Base-by-base conservation (phyloP, 2,329 filamentous ascomycete genomes). In the Aspergillus hiratsukae region DNA sequence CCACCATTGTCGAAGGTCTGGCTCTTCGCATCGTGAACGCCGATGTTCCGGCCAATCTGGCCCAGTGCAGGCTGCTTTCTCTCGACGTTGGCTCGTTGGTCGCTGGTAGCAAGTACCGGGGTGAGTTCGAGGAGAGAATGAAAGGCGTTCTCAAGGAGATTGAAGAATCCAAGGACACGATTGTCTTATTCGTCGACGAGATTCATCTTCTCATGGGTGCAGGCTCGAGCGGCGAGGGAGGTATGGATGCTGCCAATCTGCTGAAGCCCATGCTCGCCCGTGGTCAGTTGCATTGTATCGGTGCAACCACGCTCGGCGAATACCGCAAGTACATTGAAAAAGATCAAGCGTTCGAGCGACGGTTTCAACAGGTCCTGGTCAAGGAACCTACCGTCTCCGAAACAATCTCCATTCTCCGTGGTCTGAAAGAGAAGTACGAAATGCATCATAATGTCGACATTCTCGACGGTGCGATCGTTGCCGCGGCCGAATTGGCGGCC, bases 261-360 rank as follows among this genome's bases (percentile, higher is more conserved):
- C 83, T 99, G 61, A 99, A 99, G 80, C 94, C 94, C 56, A 97
- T 97, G 93, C 84, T 99, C 64, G 94, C 94, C 58, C 87, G 94
- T 70, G 94, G 94, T 53, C 93, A 97, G 74, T 81, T 99, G 58
- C 94, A 99, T 81, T 99, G 94, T 70, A 97, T 99, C 61, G 94
- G 94, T 74, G 94, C 94, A 5, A 99, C 94, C 1, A 99, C 94
- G 1, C 83, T 99, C 57, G 86, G 87, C 59, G 94, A 99, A 74
- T 99, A 99, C 77, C 86, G 94, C 69, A 99, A 99, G 75, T 97
- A 99, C 76, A 96, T 99, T 61, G 94, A 99, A 75, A 99, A 99
- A 77, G 94, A 99, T 68, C 89, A 91, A 48, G 94, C 94, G 49
- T 99, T 99, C 72, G 94, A 99, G 76, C 90, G 94, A 75, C 90